A percentile compares a stretch with the other conserved stretches of the same genome.
phyloP scores from a whole-genome alignment of 805 yeast species.

The Lachancea thermotolerans region DNA sequence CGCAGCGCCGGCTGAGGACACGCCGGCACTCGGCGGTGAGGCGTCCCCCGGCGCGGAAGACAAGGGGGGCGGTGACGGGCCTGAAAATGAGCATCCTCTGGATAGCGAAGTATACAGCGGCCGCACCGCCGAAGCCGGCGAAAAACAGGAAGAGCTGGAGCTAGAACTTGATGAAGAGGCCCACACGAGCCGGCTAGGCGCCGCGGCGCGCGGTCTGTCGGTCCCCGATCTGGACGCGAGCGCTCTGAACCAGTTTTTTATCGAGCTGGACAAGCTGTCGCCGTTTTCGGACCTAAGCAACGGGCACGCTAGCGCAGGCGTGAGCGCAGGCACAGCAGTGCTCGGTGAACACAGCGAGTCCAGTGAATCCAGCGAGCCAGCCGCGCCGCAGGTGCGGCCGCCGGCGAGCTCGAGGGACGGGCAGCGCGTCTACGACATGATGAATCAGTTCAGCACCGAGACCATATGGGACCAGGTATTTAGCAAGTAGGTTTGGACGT shows the following conservation, averaged over 20 bases:
- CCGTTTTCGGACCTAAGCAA: conserved; percentile 20
- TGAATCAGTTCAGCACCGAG: conserved; percentile 57
- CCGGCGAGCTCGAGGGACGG: conserved; percentile 38
- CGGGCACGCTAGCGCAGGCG: not conserved
- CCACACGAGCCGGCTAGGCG: conserved; percentile 3
- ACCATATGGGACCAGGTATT: conserved; percentile 51
- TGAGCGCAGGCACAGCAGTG: too few relatives aligned
- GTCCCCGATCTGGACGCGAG: conserved; percentile 7
- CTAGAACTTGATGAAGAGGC: conserved; percentile 10
- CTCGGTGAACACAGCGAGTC: not conserved
- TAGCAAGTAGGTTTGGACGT: conserved; percentile 7
- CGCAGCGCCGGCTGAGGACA: too few relatives aligned
- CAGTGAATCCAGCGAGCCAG: too few relatives aligned
- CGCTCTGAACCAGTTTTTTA: conserved; percentile 5
- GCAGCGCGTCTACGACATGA: conserved; percentile 49
- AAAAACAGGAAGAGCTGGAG: not conserved
- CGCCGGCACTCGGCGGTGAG: too few relatives aligned
- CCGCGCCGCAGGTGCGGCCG: too few relatives aligned
- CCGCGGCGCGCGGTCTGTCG: conserved; percentile 4
- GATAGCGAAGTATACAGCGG: too few relatives aligned
- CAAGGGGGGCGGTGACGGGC: not conserved
- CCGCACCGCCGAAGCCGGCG: too few relatives aligned
- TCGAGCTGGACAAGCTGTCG: conserved; percentile 14
- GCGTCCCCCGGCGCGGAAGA: not conserved
- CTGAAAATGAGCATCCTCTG: too few relatives aligned